Evolutionary conservation across 768 basidiomycete species (phyloP), one percentile per base, ranked within the genome.

Genomic region (Boletus bicolor): DNA sequence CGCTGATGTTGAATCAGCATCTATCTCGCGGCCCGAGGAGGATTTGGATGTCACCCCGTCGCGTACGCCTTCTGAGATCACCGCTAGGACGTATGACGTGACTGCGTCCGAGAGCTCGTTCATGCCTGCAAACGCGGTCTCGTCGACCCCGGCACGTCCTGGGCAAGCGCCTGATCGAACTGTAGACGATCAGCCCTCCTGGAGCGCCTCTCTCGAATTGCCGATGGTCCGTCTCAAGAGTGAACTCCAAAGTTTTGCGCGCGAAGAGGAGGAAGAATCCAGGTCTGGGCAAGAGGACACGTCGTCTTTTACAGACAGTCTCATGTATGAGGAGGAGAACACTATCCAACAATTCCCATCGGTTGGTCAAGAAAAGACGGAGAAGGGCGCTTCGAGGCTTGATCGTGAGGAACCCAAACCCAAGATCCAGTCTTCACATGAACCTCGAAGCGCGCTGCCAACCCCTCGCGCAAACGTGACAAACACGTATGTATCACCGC

Each of bases 191-290:
- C 79, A 78, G 11, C 78, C 84, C 2, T 86, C 86, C 14, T 93
- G 89, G 89, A 79, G 80, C n/a, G 76, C 79, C 7, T 86, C 87
- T 4, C 66, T 92, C 56, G 88, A 91, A 66, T 86, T 85, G 0
- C 89, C 92, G 7, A 78, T 91, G 41, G 78, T 84, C 26, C 80
- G 83, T 21, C 76, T 90, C 52, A 83, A 83, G 60, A 77, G 82
- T 39, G 83, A 87, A 44, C 73, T 90, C 1, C 80, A 80, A 53
- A 78, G 78, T 11, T 78, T 89, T 41, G 73, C 80, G 6, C 56
- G 54, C 11, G 71, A 61, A 36, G 70, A 69, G 32, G 78, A 81
- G 19, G 69, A 60, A 14, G 71, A 67, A 21, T 77, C 77, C 7
- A 24, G 21, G 21, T 65, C 52, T 49, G 63, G 38, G 45, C 62